Percentiles rank a stretch among this genome's conserved stretches.
Conservation (phyloP, 2,329 filamentous ascomycete genomes). For the Lasiodiplodia theobromae region DNA sequence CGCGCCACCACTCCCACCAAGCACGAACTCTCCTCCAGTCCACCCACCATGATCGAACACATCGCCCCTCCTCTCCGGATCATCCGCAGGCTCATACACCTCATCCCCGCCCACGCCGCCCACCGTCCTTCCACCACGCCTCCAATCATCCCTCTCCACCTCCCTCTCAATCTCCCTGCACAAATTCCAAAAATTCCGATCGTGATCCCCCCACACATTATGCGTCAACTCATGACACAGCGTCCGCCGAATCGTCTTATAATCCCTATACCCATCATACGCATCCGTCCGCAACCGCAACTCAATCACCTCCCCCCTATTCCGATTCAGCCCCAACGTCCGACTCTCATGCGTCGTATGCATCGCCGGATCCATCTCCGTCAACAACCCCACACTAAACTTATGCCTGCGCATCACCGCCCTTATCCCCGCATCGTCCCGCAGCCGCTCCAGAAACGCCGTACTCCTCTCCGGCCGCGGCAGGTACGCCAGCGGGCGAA, state of each 20-base stretch:
- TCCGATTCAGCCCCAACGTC: slow-evolving; percentile 86
- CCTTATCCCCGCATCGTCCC: slow-evolving; percentile 84
- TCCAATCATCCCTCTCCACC: slow-evolving; percentile 82
- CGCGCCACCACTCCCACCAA: slow-evolving; percentile 42
- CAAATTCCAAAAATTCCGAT: slow-evolving; percentile 87
- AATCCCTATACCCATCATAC: slow-evolving; percentile 92
- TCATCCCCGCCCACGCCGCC: slow-evolving; percentile 36
- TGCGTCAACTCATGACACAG: slow-evolving; percentile 95
- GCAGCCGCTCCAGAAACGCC: slow-evolving; percentile 76
- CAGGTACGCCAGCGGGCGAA: slow-evolving; percentile 78
- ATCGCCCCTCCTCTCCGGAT: slow-evolving; percentile 36
- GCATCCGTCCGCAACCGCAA: slow-evolving; percentile 89
- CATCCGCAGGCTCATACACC: slow-evolving; percentile 40
- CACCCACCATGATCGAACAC: slow-evolving; percentile 53
- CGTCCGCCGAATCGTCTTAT: slow-evolving; percentile 88
- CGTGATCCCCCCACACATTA: slow-evolving; percentile 85
- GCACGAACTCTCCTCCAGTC: slow-evolving; percentile 49
- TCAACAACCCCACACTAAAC: slow-evolving; percentile 84
- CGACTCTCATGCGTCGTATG: slow-evolving; percentile 85
- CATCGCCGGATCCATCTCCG: slow-evolving; percentile 91
- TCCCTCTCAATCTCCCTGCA: slow-evolving; percentile 87
- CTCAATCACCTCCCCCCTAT: slow-evolving; percentile 89
- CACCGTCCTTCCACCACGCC: slow-evolving; percentile 63
- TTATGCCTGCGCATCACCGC: slow-evolving; percentile 82
- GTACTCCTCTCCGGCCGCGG: slow-evolving; percentile 76